phyloP scores from a whole-genome alignment of 148 eudicot species.

The Limonium bicolor region DNA sequence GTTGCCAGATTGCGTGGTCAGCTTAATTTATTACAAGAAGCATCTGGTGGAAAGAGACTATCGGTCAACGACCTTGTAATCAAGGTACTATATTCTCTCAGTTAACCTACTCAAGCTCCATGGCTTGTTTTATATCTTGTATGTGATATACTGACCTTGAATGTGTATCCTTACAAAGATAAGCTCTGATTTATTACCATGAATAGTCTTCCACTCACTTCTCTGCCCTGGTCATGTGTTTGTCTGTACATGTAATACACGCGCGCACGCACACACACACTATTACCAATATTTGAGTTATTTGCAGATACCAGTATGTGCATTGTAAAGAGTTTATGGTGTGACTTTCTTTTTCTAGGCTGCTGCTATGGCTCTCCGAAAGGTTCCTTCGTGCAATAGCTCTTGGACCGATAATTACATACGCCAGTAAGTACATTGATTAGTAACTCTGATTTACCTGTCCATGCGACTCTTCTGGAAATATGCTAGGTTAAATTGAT shows the following conservation, averaged over 20 bases:
- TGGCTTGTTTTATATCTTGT: background rate
- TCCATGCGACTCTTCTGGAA: background rate
- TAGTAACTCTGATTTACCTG: background rate
- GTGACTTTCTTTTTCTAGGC: conserved; percentile 54
- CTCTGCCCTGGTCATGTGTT: no score
- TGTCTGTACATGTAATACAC: background rate
- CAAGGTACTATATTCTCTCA: conserved; percentile 38
- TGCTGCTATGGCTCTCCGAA: conserved; percentile 93
- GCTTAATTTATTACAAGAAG: conserved; percentile 79
- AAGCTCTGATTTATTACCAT: no score
- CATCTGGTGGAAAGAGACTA: conserved; percentile 88
- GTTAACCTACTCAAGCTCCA: background rate
- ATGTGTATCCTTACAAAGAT: background rate
- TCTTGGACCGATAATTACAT: conserved; percentile 92
- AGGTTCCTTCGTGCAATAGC: conserved; percentile 94
- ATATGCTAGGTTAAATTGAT: background rate
- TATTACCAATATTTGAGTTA: no score
- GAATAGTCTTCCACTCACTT: no score
- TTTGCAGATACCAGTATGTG: no score
- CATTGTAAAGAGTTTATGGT: no score
- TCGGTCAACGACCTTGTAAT: conserved; percentile 93
- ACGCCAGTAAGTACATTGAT: conserved; percentile 70
- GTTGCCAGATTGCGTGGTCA: conserved; percentile 49
- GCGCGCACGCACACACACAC: no score
- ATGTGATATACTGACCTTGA: background rate